A percentile compares a stretch with the other conserved stretches of the same genome.
Conservation (phyloP, 306 rosid genomes). For the Sicyos baderoa region DNA sequence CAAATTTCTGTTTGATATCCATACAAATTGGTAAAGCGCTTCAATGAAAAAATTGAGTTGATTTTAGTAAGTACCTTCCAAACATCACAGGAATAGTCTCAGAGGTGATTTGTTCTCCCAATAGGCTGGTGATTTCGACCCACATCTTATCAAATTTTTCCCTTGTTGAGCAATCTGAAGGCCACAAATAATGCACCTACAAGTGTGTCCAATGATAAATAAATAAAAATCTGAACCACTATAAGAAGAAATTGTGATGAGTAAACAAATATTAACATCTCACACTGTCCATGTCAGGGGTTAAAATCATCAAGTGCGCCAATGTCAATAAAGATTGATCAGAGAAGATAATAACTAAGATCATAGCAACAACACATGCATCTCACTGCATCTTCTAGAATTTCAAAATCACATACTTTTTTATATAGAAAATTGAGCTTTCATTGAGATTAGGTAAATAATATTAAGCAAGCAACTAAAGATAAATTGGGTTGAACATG, state of each 20-base stretch:
- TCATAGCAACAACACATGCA: not conserved
- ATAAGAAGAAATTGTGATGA: not conserved
- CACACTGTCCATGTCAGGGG: not conserved
- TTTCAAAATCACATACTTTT: not conserved
- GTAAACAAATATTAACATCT: not conserved
- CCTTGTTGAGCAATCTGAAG: slow-evolving; percentile 40
- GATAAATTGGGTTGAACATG: not conserved
- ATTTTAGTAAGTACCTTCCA: slow-evolving; percentile 56
- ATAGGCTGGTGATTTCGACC: slow-evolving; percentile 46
- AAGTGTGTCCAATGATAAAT: slow-evolving; percentile 21
- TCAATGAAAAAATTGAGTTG: slow-evolving; percentile 16
- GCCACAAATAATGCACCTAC: slow-evolving; percentile 77
- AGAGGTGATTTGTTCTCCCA: slow-evolving; percentile 44
- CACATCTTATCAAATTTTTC: slow-evolving; percentile 64
- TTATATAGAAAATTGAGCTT: too few species aligned
- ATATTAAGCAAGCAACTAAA: not conserved
- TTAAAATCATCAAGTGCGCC: too few species aligned
- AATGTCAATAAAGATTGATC: not conserved
- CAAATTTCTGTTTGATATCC: slow-evolving; percentile 45
- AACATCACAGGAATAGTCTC: slow-evolving; percentile 72
- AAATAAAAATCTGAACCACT: not conserved
- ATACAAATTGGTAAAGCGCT: slow-evolving; percentile 17
- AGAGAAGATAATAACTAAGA: not conserved
- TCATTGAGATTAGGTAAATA: not conserved
- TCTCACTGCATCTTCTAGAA: not conserved